These are phyloP conservation scores for Vitis hybrid DNA, from an alignment of 177 flowering plant genomes.

Conservation along the genomic window DNA sequence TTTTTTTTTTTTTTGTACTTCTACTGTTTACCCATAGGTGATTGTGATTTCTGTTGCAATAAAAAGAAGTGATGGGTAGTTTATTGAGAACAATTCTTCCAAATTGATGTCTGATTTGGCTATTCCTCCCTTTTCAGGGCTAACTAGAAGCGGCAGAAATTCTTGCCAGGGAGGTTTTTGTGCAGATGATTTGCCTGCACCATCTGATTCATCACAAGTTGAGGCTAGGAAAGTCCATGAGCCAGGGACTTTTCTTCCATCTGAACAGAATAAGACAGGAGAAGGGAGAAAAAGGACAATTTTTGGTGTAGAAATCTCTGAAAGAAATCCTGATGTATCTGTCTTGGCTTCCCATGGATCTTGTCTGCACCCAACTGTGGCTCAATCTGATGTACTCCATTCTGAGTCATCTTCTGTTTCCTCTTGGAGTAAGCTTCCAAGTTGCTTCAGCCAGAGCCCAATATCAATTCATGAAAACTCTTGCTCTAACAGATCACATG, in stretches of 20 bases:
- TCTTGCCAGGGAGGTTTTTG: conserved; percentile 10
- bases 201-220: conserved; percentile 23
- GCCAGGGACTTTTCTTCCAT: conserved; percentile 14
- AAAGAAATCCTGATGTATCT: conserved; percentile 25
- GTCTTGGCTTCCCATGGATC: conserved; percentile 14
- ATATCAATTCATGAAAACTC: conserved; percentile 25
- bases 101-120: conserved; percentile 8
- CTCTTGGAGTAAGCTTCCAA: conserved; percentile 26
- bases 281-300: conserved; percentile 26
- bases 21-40: too few species aligned
- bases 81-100: not conserved
- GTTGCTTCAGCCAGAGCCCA: conserved; percentile 16
- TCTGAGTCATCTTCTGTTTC: conserved; percentile 26
- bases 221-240: conserved; percentile 25
- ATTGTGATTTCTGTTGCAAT: too few species aligned
- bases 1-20: too few species aligned
- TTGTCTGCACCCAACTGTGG: conserved; percentile 10
- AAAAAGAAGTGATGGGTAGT: not conserved
- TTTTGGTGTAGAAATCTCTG: conserved; percentile 42
- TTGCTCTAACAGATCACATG: conserved; percentile 18
- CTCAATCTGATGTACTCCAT: conserved; percentile 15
- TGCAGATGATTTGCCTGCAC: conserved; percentile 16
- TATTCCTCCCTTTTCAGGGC: conserved; percentile 33
- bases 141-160: conserved; percentile 12
- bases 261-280: conserved; percentile 24